A percentile compares a stretch with the other conserved stretches of the same genome.
Evolutionary conservation across 768 basidiomycete species (phyloP).

Genomic region (Asterophora lycoperdoides): DNA sequence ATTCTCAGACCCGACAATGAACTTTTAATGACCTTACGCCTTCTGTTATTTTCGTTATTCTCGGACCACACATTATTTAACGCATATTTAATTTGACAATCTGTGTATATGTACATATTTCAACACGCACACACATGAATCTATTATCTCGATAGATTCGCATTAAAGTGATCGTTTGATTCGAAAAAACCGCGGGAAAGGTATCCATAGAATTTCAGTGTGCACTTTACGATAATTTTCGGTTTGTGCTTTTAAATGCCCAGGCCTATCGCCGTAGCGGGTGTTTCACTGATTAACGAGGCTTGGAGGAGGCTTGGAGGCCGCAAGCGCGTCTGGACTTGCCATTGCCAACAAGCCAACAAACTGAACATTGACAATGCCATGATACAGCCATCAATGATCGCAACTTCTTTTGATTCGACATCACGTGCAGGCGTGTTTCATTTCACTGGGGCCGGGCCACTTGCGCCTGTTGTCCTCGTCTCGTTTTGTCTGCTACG

Average conservation of each 20-base stretch:
- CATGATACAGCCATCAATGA: background rate
- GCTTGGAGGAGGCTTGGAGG: too few relatives aligned
- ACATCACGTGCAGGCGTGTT: conserved; percentile 13
- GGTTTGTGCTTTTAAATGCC: too few relatives aligned
- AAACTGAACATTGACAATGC: too few relatives aligned
- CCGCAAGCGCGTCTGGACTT: too few relatives aligned
- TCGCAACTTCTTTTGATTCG: conserved; percentile 4
- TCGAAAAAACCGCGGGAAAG: too few relatives aligned
- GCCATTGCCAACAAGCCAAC: too few relatives aligned
- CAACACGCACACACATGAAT: background rate
- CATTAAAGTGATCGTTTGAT: too few relatives aligned
- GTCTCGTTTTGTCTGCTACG: conserved; percentile 2
- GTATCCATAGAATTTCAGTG: too few relatives aligned
- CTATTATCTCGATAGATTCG: too few relatives aligned
- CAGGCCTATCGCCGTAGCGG: too few relatives aligned
- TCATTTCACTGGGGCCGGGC: conserved; percentile 1
- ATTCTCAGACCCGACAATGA: background rate
- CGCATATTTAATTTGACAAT: background rate
- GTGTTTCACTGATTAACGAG: too few relatives aligned
- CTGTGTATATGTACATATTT: background rate
- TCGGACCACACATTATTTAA: background rate
- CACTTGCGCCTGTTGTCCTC: conserved; percentile 1
- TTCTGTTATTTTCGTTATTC: background rate
- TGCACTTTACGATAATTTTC: too few relatives aligned
- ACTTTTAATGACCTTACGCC: background rate